These are phyloP conservation scores for Sporothrix schenckii DNA, from an alignment of 2,329 filamentous ascomycete genomes.

Conservation along the genomic window DNA sequence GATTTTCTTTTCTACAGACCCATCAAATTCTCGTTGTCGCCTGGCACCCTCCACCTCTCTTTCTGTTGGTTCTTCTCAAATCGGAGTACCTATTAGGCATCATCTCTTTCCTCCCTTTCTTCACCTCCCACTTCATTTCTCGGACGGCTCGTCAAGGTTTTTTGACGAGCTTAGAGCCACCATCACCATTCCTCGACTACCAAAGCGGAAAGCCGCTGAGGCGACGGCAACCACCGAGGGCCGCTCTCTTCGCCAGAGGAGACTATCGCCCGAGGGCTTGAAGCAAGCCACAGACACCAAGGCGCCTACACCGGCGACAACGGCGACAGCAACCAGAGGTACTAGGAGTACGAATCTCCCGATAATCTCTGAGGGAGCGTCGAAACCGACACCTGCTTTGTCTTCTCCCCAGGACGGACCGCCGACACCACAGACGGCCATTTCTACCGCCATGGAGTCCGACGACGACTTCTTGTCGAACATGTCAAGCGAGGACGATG, in stretches of 20 bases:
- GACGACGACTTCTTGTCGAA: constrained; percentile 92
- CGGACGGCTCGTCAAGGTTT: constrained; percentile 35
- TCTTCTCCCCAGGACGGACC: constrained; percentile 31
- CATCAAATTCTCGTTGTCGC: not conserved
- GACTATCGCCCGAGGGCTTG: constrained; percentile 55
- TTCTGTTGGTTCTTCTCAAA: not conserved
- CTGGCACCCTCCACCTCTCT: not conserved
- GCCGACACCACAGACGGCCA: constrained; percentile 47
- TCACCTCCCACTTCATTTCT: not conserved
- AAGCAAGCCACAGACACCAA: constrained; percentile 55
- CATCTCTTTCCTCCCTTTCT: not conserved
- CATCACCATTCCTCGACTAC: constrained; percentile 61
- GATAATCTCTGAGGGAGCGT: not conserved
- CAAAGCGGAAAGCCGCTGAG: constrained; percentile 68
- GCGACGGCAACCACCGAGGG: constrained; percentile 58
- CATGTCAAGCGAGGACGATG: constrained; percentile 74
- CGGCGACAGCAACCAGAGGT: not conserved
- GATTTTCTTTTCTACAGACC: not conserved
- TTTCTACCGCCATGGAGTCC: constrained; percentile 77
- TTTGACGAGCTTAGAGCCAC: constrained; percentile 36
- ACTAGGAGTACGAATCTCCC: not conserved
- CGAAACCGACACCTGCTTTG: not conserved
- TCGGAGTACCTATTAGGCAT: not conserved
- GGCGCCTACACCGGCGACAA: constrained; percentile 51
- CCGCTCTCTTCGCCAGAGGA: constrained; percentile 53